phyloP scores from a whole-genome alignment of 139 green algal species.

The Desmodesmus armatus region DNA sequence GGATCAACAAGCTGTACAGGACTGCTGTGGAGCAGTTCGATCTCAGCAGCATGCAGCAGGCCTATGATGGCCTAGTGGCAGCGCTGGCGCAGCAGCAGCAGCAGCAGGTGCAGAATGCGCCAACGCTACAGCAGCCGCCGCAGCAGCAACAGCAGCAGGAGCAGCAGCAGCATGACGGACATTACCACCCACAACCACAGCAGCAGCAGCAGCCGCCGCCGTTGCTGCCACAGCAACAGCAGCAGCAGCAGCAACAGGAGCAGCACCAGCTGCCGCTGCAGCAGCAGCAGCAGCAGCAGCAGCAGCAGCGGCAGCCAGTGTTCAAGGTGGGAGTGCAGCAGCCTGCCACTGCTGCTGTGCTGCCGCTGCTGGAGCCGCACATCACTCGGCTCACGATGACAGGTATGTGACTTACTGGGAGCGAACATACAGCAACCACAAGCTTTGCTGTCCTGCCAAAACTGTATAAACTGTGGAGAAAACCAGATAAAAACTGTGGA shows the following conservation, averaged over 20 bases:
- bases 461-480: too few relatives aligned
- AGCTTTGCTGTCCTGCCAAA: too few relatives aligned
- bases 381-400: too few relatives aligned
- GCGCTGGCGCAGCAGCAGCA: conserved; percentile 5
- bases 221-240: neutral
- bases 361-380: too few relatives aligned
- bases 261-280: neutral
- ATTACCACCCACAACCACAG: too few relatives aligned
- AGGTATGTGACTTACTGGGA: too few relatives aligned
- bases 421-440: too few relatives aligned
- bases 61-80: neutral
- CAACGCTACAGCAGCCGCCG: too few relatives aligned
- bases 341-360: too few relatives aligned
- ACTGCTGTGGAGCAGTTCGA: conserved; percentile 4
- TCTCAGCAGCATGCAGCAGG: conserved; percentile 1
- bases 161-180: neutral
- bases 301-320: neutral
- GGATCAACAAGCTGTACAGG: neutral
- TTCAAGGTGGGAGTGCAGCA: neutral
- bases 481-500: too few relatives aligned
- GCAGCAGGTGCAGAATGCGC: conserved; percentile 2
- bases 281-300: neutral
- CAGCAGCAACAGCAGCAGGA: too few relatives aligned
- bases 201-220: too few relatives aligned
- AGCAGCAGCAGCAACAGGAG: neutral